Conservation (phyloP, 495 filamentous ascomycete genomes). For the Aspergillus egyptiacus region DNA sequence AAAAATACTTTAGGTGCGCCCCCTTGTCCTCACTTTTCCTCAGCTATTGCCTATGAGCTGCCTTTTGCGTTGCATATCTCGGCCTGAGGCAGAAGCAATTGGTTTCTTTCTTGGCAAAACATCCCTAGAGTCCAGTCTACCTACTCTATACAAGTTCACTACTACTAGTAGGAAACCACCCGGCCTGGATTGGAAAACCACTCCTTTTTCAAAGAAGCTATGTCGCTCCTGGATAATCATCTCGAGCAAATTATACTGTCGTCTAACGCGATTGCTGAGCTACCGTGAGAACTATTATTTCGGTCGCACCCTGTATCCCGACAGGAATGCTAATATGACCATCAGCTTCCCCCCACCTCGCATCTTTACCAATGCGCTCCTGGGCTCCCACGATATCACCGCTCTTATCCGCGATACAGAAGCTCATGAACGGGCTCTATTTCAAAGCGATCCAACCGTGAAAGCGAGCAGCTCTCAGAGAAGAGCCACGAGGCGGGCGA, state of each 20-base stretch:
- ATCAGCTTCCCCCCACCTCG: constrained; percentile 81
- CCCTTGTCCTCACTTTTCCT: too few species aligned
- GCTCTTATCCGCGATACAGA: constrained; percentile 93
- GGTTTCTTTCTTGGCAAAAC: constrained; percentile 9
- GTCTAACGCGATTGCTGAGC: constrained; percentile 71
- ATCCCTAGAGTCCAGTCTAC: background rate
- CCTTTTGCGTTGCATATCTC: too few species aligned
- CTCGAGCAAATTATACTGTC: constrained; percentile 88
- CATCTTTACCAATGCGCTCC: constrained; percentile 90
- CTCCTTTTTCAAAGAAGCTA: constrained; percentile 20
- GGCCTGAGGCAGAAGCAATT: constrained; percentile 24
- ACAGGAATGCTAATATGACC: background rate
- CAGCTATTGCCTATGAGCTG: too few species aligned
- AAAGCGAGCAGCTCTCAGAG: constrained; percentile 32
- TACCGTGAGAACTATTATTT: constrained; percentile 56
- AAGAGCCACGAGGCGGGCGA: constrained; percentile 44
- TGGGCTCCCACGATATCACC: constrained; percentile 85
- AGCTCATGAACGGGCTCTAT: constrained; percentile 88
- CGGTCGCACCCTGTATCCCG: background rate
- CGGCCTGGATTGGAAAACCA: too few species aligned
- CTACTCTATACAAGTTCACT: too few species aligned
- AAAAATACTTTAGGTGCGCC: too few species aligned
- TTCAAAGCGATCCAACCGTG: constrained; percentile 71
- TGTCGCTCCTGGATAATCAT: constrained; percentile 75
- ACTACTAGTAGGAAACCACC: too few species aligned